A percentile compares a stretch with the other conserved stretches of the same genome.
Evolutionary conservation across 352 stramenopile genomes (phyloP).

Genomic region (Pythium coloratum): DNA sequence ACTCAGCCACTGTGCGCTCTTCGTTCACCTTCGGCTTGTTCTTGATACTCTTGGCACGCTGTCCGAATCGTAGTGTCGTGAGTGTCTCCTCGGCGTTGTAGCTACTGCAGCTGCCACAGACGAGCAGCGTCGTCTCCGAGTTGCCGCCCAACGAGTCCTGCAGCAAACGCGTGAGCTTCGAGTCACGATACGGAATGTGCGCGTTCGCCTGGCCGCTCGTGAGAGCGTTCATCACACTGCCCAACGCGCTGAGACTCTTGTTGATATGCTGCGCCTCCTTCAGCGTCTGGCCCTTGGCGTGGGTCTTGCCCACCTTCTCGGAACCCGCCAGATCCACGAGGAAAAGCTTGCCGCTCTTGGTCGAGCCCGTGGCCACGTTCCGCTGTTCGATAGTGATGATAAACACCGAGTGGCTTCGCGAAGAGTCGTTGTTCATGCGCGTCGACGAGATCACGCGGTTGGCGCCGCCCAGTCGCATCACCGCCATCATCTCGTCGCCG

Average conservation of each 20-base stretch:
- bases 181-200: slow-evolving; percentile 91
- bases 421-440: slow-evolving; percentile 91
- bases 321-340: slow-evolving; percentile 79
- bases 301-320: slow-evolving; percentile 76
- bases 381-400: slow-evolving; percentile 95
- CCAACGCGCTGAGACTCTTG: slow-evolving; percentile 87
- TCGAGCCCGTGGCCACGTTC: slow-evolving; percentile 57
- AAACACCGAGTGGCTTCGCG: slow-evolving; percentile 94
- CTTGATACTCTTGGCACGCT: slow-evolving; percentile 76
- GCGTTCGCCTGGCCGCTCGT: slow-evolving; percentile 83
- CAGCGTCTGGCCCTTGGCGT: slow-evolving; percentile 90
- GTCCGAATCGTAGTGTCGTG: slow-evolving; percentile 73
- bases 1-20: slow-evolving; percentile 88
- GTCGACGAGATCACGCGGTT: slow-evolving; percentile 89
- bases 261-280: slow-evolving; percentile 91
- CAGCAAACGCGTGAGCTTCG: slow-evolving; percentile 85
- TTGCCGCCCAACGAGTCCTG: slow-evolving; percentile 84
- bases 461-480: slow-evolving; percentile 91
- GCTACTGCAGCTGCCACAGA: slow-evolving; percentile 63
- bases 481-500: slow-evolving; percentile 65
- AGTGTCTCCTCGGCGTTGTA: slow-evolving; percentile 77
- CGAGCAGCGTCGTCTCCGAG: slow-evolving; percentile 68
- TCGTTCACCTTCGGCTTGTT: slow-evolving; percentile 82
- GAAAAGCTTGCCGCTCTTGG: slow-evolving; percentile 92
- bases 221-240: slow-evolving; percentile 45